These are phyloP conservation scores for Vaccinium vitisidaea DNA, from an alignment of 148 eudicot genomes.

Conservation along the genomic window DNA sequence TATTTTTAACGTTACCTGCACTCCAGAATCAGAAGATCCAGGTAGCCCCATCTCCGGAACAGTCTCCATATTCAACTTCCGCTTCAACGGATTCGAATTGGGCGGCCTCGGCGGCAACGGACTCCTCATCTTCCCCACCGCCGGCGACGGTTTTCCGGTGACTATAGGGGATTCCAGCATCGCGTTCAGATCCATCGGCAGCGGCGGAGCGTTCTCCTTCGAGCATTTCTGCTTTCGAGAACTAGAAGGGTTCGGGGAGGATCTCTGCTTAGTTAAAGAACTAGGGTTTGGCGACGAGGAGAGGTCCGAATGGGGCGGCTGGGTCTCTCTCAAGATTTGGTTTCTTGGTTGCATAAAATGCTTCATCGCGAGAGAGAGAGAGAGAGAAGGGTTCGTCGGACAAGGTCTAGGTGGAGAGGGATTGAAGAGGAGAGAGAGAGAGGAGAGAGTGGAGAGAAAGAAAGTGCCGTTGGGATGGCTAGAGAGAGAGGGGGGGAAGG, in stretches of 20 bases:
- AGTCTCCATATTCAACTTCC: conserved; percentile 54
- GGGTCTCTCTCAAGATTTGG: conserved; percentile 42
- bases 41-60: conserved; percentile 31
- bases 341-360: conserved; percentile 59
- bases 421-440: background rate
- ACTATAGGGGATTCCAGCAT: conserved; percentile 19
- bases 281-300: conserved; percentile 54
- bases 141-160: conserved; percentile 30
- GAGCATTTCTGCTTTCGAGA: conserved; percentile 49
- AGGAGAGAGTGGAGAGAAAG: conserved; percentile 17
- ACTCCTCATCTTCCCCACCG: conserved; percentile 37
- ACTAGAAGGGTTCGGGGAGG: conserved; percentile 61
- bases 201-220: conserved; percentile 69
- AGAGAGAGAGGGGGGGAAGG: conserved; percentile 2
- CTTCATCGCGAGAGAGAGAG: conserved; percentile 51
- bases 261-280: background rate
- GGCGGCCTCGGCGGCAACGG: conserved; percentile 72
- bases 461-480: conserved; percentile 35
- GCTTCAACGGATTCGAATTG: conserved; percentile 41
- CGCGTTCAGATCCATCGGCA: conserved; percentile 41
- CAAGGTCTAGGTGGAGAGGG: conserved; percentile 24
- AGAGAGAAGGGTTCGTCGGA: conserved; percentile 4
- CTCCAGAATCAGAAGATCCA: conserved; percentile 64
- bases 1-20: conserved; percentile 40
- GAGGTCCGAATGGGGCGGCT: conserved; percentile 28